Evolutionary conservation across 1,139 yeast genomes (phyloP), one percentile per base, ranked within the genome.

Genomic region (Nematodospora anomalae): DNA sequence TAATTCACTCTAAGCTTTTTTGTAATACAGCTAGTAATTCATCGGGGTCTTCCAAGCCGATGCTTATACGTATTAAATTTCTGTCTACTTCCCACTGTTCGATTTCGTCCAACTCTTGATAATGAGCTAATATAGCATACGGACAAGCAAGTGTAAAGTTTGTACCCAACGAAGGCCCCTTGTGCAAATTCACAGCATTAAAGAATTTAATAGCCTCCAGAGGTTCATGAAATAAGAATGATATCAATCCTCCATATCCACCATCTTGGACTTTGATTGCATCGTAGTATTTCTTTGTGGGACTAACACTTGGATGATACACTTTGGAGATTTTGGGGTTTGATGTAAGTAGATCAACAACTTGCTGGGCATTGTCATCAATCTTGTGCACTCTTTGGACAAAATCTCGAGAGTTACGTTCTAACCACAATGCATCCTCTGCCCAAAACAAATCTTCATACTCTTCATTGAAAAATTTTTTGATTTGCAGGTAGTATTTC

Each of bases 141-240:
- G 97, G 97, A 54, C 95, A 88, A 4, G 88, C 90, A 51, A 90
- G 69, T 0, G 97, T 88, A 64, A 89, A 88, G 59, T 88, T 92
- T 1, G 97, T 89, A 4, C 97, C 97, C 49, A 92, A 71, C 12
- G 95, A 85, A 3, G 97, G 97, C 3, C 97, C 97, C 60, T 92
- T 92, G 45, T 92, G 87, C 40, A 90, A 65, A 33, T 76, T 70
- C 33, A 86, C 75, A 3, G 79, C 71, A 58, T 92, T 85, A 64
- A 84, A 92, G 56, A 92, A 92, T 20, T 66, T 67, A 30, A 73
- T 71, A 0, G 96, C 96, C 47, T 79, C 80, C 9, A 68, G 64
- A 7, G 84, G 80, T 7, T 80, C 71, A 36, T 79, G 64, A 62
- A 92, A 88, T 7, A 85, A 74, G 37, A 92, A 67, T 5, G 96